Evolutionary conservation across 2,329 filamentous ascomycete species (phyloP), one percentile per base, ranked within the genome.

Genomic region (Apiospora kogelbergensis): DNA sequence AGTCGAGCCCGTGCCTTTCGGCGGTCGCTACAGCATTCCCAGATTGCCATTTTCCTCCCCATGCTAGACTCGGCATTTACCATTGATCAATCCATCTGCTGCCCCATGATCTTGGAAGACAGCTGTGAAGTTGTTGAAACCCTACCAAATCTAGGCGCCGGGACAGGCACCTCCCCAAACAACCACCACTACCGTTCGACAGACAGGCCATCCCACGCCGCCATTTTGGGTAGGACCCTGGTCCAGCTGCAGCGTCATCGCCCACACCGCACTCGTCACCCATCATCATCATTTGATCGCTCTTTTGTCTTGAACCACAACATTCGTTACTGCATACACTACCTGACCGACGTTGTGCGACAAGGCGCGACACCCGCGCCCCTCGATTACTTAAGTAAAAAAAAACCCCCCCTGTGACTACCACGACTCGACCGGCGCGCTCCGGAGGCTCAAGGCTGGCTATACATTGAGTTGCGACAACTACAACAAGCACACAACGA

Each of bases 191-290:
- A 60, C 53, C 53, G 20, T 60, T 60, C 53, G 53, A 60, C 30
- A 60, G 53, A 60, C 53, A 60, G 53, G 53, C 53, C 53, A 33
- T 60, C 53, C 53, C 53, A 60, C 53, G 53, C 53, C 53, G 53
- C 53, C 30, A 60, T 41, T 69, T 69, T 53, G 48, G 65, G 53
- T 33, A 64, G 48, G 63, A 68, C 69, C 69, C 69, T 46, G 69
- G 66, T 70, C 69, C 63, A 24, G 63, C 63, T 44, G 37, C 63
- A 26, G 63, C 63, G 63, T 65, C 63, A 65, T 65, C 63, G 63
- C 26, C 37, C 37, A 41, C 41, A 44, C 63, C 37, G 63, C 63
- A 42, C 63, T 65, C 40, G 63, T 65, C 41, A 41, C 63, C n/a
- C 41, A 42, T 24, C 37, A 64, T 42, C 60, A 65, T 65, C 63